phyloP scores from a whole-genome alignment of 169 alveolate species.

The Babesia bovis region DNA sequence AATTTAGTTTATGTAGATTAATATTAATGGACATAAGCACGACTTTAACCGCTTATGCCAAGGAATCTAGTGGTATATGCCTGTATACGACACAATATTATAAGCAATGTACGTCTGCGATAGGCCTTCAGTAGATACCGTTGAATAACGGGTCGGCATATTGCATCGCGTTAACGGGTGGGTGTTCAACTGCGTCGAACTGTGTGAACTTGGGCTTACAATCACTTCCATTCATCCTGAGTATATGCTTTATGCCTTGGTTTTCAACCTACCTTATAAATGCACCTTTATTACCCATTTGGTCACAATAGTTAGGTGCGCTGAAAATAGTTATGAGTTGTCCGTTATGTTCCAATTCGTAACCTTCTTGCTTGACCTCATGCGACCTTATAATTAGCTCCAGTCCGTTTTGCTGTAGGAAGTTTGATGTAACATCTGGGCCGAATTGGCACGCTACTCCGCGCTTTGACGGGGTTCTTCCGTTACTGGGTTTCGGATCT shows the following conservation, averaged over 20 bases:
- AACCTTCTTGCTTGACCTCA: slow-evolving; percentile 98
- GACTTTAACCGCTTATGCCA: no score
- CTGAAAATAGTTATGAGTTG: slow-evolving; percentile 96
- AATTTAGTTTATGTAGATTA: no score
- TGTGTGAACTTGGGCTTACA: slow-evolving; percentile 87
- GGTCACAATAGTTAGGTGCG: slow-evolving; percentile 99
- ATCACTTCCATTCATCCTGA: slow-evolving; percentile 85
- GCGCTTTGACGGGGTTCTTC: slow-evolving; percentile 96
- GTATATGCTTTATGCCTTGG: background rate
- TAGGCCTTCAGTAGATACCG: slow-evolving; percentile 51
- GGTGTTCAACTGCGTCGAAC: slow-evolving; percentile 93
- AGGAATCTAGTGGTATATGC: no score
- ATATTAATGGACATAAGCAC: no score
- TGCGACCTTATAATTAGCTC: slow-evolving; percentile 93
- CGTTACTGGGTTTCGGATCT: slow-evolving; percentile 94
- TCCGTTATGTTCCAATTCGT: slow-evolving; percentile 95
- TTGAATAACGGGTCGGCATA: slow-evolving; percentile 85
- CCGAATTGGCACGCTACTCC: slow-evolving; percentile 97
- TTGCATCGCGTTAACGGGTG: slow-evolving; percentile 92
- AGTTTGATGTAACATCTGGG: slow-evolving; percentile 94
- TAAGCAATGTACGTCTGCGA: slow-evolving; percentile 10
- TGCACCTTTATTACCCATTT: slow-evolving; percentile 99
- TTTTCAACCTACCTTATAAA: slow-evolving; percentile 75
- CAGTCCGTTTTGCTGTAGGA: slow-evolving; percentile 89
- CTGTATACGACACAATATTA: no score